These are phyloP conservation scores for Leccinum subspadiceum DNA, from an alignment of 1,284 basidiomycete genomes.

Conservation along the genomic window DNA sequence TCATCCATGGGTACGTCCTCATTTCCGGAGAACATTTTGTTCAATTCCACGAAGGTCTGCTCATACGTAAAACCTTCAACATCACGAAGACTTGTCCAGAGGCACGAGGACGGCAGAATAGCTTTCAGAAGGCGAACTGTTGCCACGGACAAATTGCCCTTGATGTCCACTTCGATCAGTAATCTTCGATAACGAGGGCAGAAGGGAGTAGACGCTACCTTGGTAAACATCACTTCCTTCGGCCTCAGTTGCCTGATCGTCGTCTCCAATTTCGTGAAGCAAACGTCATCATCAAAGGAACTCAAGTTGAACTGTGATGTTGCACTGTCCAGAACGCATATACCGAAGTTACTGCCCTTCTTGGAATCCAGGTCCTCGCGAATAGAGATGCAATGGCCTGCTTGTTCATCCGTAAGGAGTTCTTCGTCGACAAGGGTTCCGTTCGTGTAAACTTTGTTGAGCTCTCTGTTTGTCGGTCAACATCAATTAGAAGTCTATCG, in stretches of 20 bases:
- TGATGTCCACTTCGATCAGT: conserved; percentile 6
- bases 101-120: conserved; percentile 73
- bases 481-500: neutral
- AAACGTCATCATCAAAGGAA: conserved; percentile 89
- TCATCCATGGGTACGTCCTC: conserved; percentile 48
- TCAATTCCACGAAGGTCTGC: conserved; percentile 70
- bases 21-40: conserved; percentile 60
- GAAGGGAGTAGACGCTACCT: conserved; percentile 49
- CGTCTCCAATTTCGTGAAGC: conserved; percentile 91
- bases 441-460: conserved; percentile 95
- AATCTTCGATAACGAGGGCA: neutral
- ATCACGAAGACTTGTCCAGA: conserved; percentile 85
- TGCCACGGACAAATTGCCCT: conserved; percentile 82
- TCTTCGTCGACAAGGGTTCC: conserved; percentile 94
- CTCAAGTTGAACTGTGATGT: conserved; percentile 96
- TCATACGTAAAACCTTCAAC: conserved; percentile 81
- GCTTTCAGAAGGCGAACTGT: conserved; percentile 81
- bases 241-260: conserved; percentile 89
- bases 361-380: conserved; percentile 58
- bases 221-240: conserved; percentile 91
- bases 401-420: conserved; percentile 90
- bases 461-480: conserved; percentile 55
- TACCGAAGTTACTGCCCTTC: conserved; percentile 69
- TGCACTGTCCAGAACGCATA: conserved; percentile 94
- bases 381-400: conserved; percentile 92